Base-by-base conservation (phyloP, 2,329 filamentous ascomycete species). In the Penicillium sp. region DNA sequence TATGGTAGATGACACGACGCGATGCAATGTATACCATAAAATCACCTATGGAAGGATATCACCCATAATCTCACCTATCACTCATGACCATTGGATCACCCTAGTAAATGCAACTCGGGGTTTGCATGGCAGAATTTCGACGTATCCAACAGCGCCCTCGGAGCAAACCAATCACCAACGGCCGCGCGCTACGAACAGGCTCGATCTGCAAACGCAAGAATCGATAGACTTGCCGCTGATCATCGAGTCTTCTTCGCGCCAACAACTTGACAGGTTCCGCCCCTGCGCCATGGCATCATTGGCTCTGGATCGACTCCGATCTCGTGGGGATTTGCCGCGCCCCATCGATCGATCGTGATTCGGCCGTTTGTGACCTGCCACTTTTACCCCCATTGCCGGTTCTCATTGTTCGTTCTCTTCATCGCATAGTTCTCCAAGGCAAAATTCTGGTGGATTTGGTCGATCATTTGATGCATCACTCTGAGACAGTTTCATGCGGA, bases 391-490 rank as follows among this genome's bases (percentile, higher is more conserved):
- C 32, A 30, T 32, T 21, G 33, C 23, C 45, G 39, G 40, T 50
- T 18, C 44, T 17, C 39, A 30, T n/a, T 47, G 29, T 29, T 20
- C 32, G 36, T 20, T 9, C 42, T 50, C 17, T 13, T 33, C 30
- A 15, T 46, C 20, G 46, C 49, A 52, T 45, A 36, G 46, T 46
- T 47, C 23, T 48, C 29, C 34, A 36, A 21, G 29, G 24, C 23
- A 29, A 40, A 40, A 40, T 26, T n/a, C 21, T 13, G 24, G 48
- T 45, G 36, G 42, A 39, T 26, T 18, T 13, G 49, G 44, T 21
- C 45, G 55, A 60, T 60, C 55, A 58, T 50, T 51, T 50, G 58
- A 62, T 59, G 52, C 49, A 60, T 61, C 58, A 58, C 10, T 37
- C 49, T 21, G 13, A 40, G 40, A 39, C 20, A 42, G 23, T 12